phyloP scores from a whole-genome alignment of 2,329 filamentous ascomycete genomes.

The Exophiala alcalophila region DNA sequence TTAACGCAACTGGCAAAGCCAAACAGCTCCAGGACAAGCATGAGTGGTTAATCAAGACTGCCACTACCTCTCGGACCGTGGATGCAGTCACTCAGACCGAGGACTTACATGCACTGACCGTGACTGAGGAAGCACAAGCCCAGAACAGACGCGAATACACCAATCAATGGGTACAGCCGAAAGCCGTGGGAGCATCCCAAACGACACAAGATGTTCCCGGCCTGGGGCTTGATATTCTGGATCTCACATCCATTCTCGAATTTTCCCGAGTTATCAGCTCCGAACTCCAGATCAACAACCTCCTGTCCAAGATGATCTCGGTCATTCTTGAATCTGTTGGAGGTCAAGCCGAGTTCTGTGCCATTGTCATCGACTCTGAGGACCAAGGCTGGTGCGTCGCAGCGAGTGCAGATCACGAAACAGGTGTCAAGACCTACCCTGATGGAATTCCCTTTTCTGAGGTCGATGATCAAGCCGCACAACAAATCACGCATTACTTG shows the following conservation, averaged over 20 bases:
- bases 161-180: slow-evolving; percentile 28
- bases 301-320: slow-evolving; percentile 61
- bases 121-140: slow-evolving; percentile 35
- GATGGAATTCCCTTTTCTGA: slow-evolving; percentile 56
- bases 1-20: slow-evolving; percentile 59
- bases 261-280: slow-evolving; percentile 64
- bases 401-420: slow-evolving; percentile 58
- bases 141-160: slow-evolving; percentile 33
- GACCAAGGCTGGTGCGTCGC: slow-evolving; percentile 59
- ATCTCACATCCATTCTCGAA: slow-evolving; percentile 62
- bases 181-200: slow-evolving; percentile 14
- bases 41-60: slow-evolving; percentile 59
- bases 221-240: slow-evolving; percentile 58
- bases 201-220: slow-evolving; percentile 29
- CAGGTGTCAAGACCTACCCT: slow-evolving; percentile 52
- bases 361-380: slow-evolving; percentile 60
- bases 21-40: slow-evolving; percentile 57
- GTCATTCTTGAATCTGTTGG: slow-evolving; percentile 64
- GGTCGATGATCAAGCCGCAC: slow-evolving; percentile 57
- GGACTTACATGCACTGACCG: slow-evolving; percentile 33
- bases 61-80: slow-evolving; percentile 49
- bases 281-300: slow-evolving; percentile 61
- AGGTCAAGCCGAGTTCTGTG: slow-evolving; percentile 55
- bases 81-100: slow-evolving; percentile 59
- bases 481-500: slow-evolving; percentile 61